phyloP scores from a whole-genome alignment of 1,139 yeast species.

The Nakaseomyces nivariensis region DNA sequence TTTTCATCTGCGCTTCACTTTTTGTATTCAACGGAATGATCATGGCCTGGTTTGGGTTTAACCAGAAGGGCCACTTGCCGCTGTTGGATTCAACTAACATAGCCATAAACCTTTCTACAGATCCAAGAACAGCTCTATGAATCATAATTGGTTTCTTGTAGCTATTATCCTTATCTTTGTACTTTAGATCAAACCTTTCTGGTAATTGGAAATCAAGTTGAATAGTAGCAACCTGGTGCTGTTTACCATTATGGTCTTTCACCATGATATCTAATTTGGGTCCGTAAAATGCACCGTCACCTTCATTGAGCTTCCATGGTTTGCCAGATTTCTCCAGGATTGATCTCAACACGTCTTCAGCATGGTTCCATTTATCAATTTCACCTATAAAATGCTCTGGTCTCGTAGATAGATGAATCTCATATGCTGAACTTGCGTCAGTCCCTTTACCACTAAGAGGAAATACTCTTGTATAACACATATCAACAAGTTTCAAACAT shows the following conservation, averaged over 20 bases:
- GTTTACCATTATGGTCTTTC: constrained; percentile 71
- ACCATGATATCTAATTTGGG: constrained; percentile 87
- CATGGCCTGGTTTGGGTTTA: constrained; percentile 87
- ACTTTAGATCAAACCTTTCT: constrained; percentile 65
- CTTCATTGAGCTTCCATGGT: constrained; percentile 67
- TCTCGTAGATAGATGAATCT: constrained; percentile 75
- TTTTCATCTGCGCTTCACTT: constrained; percentile 39
- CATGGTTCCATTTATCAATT: constrained; percentile 70
- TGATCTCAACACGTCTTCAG: constrained; percentile 60
- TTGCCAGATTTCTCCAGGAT: constrained; percentile 56
- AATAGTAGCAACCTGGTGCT: constrained; percentile 92
- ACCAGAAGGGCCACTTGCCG: constrained; percentile 99
- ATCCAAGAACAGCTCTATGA: constrained; percentile 93
- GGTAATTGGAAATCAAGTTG: constrained; percentile 96
- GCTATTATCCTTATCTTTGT: constrained; percentile 43
- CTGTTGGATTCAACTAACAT: constrained; percentile 80
- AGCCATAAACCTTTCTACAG: constrained; percentile 86
- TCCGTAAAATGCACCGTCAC: constrained; percentile 98
- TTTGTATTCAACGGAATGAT: constrained; percentile 74
- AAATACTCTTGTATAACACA: constrained; percentile 62
- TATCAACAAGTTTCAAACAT: constrained; percentile 65
- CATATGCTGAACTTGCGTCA: constrained; percentile 32
- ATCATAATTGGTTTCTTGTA: constrained; percentile 72
- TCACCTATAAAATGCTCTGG: constrained; percentile 85
- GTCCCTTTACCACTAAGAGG: constrained; percentile 39